Evolutionary conservation across 129 eudicot genomes (phyloP).

Genomic region (Flaveria trinervia): DNA sequence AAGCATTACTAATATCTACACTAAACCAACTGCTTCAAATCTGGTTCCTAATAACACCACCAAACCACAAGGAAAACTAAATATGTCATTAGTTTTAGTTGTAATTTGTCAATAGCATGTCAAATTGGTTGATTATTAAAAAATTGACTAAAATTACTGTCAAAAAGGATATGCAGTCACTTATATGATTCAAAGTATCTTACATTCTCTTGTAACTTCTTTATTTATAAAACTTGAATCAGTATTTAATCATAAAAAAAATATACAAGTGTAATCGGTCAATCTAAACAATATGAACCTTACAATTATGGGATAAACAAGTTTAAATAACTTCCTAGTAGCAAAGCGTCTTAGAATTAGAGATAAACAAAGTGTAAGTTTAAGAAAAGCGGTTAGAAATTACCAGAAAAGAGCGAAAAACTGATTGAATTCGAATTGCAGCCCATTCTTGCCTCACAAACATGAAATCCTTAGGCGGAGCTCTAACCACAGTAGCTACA

Average conservation of each 20-base stretch:
- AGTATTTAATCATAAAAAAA: neutral
- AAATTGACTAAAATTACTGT: neutral
- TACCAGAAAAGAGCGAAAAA: slow-evolving; percentile 90
- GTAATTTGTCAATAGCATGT: neutral
- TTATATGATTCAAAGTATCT: neutral
- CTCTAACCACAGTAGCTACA: slow-evolving; percentile 71
- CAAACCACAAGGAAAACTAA: neutral
- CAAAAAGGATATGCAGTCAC: neutral
- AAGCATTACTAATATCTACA: too few species aligned
- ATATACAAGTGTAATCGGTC: neutral
- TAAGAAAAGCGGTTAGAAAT: neutral
- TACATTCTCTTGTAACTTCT: neutral
- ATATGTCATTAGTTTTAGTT: neutral
- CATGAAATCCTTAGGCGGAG: slow-evolving; percentile 74
- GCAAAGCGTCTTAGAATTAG: too few species aligned
- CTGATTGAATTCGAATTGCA: slow-evolving; percentile 80
- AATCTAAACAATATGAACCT: neutral
- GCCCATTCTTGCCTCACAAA: slow-evolving; percentile 84
- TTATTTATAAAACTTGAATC: too few species aligned
- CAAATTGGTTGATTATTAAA: neutral
- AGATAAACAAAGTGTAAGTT: too few species aligned
- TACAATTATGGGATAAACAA: neutral
- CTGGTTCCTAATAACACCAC: neutral
- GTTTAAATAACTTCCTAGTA: too few species aligned
- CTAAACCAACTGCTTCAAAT: neutral